Evolutionary conservation across 2,329 filamentous ascomycete species (phyloP), one percentile per base, ranked within the genome.

Genomic region (Dothideomycetidae sp.): DNA sequence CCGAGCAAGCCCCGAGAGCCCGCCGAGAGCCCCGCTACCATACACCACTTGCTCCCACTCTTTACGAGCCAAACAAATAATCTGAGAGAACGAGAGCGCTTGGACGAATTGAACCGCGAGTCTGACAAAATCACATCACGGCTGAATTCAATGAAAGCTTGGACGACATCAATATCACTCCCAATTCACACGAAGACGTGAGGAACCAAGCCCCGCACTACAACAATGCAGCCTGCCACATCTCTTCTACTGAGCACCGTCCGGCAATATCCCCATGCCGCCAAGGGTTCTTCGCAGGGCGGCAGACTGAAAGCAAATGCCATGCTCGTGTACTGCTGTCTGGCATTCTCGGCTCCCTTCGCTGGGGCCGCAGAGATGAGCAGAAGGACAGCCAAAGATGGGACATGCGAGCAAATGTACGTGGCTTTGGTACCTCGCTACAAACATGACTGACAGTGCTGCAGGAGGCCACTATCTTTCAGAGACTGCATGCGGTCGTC

Each of bases 401-500:
- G 46, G 29, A 49, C 51, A 31, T 51, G 51, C 39, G 47, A 50
- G 10, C 51, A 51, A 3, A 48, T 53, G 53, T 54, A 37, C 45
- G 52, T 12, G 12, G 29, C 28, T 16, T 10, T 21, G 11, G 2
- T 12, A 3, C 11, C 10, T 4, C 19, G 12, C 31, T 12, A 14
- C 10, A 16, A n/a, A 12, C 13, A 18, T 17, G 18, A 38, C 31
- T 38, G 21, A 33, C n/a, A 10, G 18, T 14, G 7, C 15, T 15
- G 7, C 31, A 55, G 53, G 42, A 50, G 53, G 19, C 52, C 52
- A 17, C 42, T 57, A 21, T 54, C 52, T 44, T 56, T 55, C 43
- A 47, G 54, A 14, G 53, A 57, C 31, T 56, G 54, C 40, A 44
- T 56, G 21, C 53, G 51, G 14, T 45, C 50, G 29, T 55, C 53